phyloP scores from a whole-genome alignment of 345 rosid genomes.

The Raphanus raphanistrum region DNA sequence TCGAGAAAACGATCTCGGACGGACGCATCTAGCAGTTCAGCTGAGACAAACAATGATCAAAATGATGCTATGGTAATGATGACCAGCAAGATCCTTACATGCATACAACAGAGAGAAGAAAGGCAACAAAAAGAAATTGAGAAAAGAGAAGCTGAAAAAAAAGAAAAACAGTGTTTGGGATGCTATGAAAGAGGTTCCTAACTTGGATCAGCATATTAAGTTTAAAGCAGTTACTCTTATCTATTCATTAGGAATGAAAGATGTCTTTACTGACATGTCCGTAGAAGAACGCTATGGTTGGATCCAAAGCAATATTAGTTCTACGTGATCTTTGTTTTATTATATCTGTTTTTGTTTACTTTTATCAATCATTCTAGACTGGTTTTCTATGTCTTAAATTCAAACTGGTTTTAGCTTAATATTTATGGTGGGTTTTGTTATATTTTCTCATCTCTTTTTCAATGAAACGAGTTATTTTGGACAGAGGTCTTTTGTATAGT shows the following conservation, averaged over 20 bases:
- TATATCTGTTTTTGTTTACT: not conserved
- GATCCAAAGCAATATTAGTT: not conserved
- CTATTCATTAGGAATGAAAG: not conserved
- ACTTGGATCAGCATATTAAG: not conserved
- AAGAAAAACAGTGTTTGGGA: too few species aligned
- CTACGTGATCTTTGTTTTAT: not conserved
- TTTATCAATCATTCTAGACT: not conserved
- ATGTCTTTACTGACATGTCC: not conserved
- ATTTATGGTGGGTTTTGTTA: not conserved
- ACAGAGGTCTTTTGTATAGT: too few species aligned
- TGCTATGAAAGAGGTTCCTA: not conserved
- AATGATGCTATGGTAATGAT: not conserved
- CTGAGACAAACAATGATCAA: not conserved
- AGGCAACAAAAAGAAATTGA: not conserved
- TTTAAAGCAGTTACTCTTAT: not conserved
- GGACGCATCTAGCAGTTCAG: not conserved
- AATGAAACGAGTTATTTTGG: too few species aligned
- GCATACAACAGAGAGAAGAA: not conserved
- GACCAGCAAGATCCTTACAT: not conserved
- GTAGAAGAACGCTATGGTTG: not conserved
- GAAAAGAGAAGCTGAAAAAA: too few species aligned
- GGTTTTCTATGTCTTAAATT: not conserved
- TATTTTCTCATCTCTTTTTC: too few species aligned
- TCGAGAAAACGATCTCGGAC: not conserved
- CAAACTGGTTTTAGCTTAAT: not conserved